Evolutionary conservation across 306 rosid species (phyloP).

Genomic region (Vigna hirtella): DNA sequence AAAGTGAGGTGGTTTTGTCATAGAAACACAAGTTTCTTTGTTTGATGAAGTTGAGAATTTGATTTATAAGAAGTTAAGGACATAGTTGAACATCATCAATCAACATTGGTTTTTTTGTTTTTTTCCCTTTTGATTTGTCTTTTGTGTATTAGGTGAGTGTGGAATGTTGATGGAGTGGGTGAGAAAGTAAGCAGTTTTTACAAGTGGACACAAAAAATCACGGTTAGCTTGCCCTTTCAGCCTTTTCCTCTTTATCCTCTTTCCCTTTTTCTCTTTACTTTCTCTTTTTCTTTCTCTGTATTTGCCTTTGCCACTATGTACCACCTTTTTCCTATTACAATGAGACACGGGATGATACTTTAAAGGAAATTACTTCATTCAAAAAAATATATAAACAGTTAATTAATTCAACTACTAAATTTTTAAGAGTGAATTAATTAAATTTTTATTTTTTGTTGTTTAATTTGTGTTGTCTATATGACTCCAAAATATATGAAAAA

Average conservation of each 20-base stretch:
- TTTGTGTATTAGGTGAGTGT: conserved; percentile 43
- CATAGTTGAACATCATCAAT: conserved; percentile 6
- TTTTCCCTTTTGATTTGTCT: not conserved
- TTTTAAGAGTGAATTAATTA: too few relatives aligned
- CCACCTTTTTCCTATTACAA: not conserved
- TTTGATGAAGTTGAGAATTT: conserved; percentile 21
- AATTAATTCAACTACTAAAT: too few relatives aligned
- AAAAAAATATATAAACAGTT: not conserved
- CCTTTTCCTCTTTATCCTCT: conserved; percentile 32
- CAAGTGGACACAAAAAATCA: conserved; percentile 38
- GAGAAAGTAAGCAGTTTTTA: conserved; percentile 37
- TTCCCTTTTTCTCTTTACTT: conserved; percentile 28
- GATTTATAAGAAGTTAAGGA: conserved; percentile 8
- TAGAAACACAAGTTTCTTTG: conserved; percentile 21
- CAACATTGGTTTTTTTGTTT: not conserved
- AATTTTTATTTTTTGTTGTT: too few relatives aligned
- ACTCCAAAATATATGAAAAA: too few relatives aligned
- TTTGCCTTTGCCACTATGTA: conserved; percentile 31
- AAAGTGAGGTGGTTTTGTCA: not conserved
- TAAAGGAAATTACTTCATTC: not conserved
- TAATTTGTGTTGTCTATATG: too few relatives aligned
- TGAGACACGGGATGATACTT: not conserved
- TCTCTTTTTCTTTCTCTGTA: conserved; percentile 27
- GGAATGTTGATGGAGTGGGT: conserved; percentile 51
- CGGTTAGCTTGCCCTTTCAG: conserved; percentile 41